Evolutionary conservation across 2,329 filamentous ascomycete species (phyloP), one percentile per base, ranked within the genome.

Genomic region (Epichloe bromicola): DNA sequence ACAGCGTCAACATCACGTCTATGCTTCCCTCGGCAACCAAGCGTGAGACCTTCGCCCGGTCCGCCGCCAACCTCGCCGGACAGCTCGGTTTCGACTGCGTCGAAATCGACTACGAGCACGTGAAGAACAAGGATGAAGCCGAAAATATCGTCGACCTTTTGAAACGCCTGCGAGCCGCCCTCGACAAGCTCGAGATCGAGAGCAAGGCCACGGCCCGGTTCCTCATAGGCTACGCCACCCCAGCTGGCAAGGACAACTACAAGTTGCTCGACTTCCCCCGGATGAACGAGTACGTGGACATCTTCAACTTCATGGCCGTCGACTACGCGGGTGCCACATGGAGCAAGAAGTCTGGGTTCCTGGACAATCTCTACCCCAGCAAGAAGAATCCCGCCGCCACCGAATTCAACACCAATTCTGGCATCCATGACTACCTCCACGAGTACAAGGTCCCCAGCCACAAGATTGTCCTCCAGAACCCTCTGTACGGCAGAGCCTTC

Each of bases 401-500:
- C 2, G 83, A 83, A 5, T 86, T 83, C 69, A 83, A 74, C 69
- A 84, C 83, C 71, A 84, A 47, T 67, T 67, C 71, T 36, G 86
- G 85, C 4, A 68, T 94, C 30, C 63, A 70, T 8, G 78, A 61
- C 46, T 67, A 67, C 53, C 65, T 79, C 14, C 61, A 70, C 4
- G 68, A 73, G 14, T 81, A 79, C 12, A 40, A 46, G 41, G 74
- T 93, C 8, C 59, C 74, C 0, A 55, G 79, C 0, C 61, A 67
- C 47, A 91, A 90, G 67, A 79, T 94, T 48, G 75, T 86, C 5
- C 66, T 93, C 33, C 86, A 87, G 1, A 76, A 91, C 68, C 86
- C 88, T 0, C 72, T 93, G 1, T 93, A 91, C 61, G 88, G 87
- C 1, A 81, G 86, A 14, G 74, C 82, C 0, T 93, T 93, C 61